phyloP scores from a whole-genome alignment of 2,329 filamentous ascomycete species.

The Phialophora macrospora region DNA sequence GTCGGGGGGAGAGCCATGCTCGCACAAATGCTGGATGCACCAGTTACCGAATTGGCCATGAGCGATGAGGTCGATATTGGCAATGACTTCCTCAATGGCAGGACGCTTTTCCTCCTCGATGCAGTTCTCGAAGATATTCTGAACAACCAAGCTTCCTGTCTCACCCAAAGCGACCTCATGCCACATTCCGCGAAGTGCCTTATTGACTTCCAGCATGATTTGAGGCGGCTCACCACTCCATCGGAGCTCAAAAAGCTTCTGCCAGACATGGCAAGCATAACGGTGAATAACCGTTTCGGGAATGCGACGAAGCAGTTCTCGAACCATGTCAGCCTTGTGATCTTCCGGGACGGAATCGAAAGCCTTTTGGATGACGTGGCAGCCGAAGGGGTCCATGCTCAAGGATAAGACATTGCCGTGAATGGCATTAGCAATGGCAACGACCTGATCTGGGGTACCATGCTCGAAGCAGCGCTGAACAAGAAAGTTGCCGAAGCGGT shows the following conservation, averaged over 20 bases:
- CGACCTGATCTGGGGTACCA: constrained; percentile 89
- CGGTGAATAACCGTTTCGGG: constrained; percentile 98
- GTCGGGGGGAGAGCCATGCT: constrained; percentile 89
- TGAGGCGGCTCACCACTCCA: constrained; percentile 95
- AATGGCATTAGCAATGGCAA: constrained; percentile 92
- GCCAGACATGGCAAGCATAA: constrained; percentile 99
- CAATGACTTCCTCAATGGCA: constrained; percentile 94
- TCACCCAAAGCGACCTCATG: constrained; percentile 96
- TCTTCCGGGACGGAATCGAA: constrained; percentile 97
- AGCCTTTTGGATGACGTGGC: constrained; percentile 97
- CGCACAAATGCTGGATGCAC: constrained; percentile 99
- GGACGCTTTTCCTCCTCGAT: constrained; percentile 98
- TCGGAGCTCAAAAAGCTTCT: constrained; percentile 96
- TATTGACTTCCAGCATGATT: constrained; percentile 97
- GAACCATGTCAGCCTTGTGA: constrained; percentile 99
- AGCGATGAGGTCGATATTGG: constrained; percentile 92
- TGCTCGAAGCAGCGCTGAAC: constrained; percentile 99
- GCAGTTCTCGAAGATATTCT: constrained; percentile 99
- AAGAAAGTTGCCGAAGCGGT: constrained; percentile 97
- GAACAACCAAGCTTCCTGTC: constrained; percentile 95
- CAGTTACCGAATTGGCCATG: constrained; percentile 99
- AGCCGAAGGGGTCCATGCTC: constrained; percentile 98
- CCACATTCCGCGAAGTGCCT: constrained; percentile 95
- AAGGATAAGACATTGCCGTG: constrained; percentile 90
- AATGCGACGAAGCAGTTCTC: constrained; percentile 90